phyloP scores from a whole-genome alignment of 768 basidiomycete species.

The Daedaleopsis nitida region DNA sequence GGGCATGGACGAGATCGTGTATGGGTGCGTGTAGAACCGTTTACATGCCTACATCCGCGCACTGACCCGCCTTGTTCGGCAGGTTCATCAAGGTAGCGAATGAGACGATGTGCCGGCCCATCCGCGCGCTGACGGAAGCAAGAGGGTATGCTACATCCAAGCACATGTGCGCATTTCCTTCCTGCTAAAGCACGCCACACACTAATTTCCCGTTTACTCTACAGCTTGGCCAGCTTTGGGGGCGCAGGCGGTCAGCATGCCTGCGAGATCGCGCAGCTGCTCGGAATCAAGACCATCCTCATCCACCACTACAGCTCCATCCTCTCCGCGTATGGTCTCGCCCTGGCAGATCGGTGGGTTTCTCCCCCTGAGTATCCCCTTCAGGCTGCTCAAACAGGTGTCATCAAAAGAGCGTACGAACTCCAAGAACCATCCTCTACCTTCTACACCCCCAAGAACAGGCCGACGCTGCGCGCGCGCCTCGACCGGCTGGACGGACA shows the following conservation, averaged over 20 bases:
- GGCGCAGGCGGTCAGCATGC: conserved; percentile 93
- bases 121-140: conserved; percentile 88
- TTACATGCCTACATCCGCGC: neutral
- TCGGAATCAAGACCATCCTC: conserved; percentile 86
- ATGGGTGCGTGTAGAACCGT: conserved; percentile 52
- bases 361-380: neutral
- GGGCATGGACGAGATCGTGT: conserved; percentile 81
- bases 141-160: conserved; percentile 80
- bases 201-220: neutral
- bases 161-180: conserved; percentile 52
- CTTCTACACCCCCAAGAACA: conserved; percentile 66
- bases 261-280: conserved; percentile 83
- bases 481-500: conserved; percentile 67
- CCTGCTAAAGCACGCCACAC: neutral
- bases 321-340: conserved; percentile 92
- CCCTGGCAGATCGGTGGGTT: conserved; percentile 71
- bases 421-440: conserved; percentile 88
- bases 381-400: neutral
- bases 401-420: conserved; percentile 65
- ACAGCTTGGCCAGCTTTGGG: conserved; percentile 82
- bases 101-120: conserved; percentile 95
- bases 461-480: conserved; percentile 55
- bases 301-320: conserved; percentile 93
- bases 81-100: conserved; percentile 97
- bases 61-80: neutral